Base-by-base conservation (phyloP, 1,284 basidiomycete species). In the Boletus sp. region DNA sequence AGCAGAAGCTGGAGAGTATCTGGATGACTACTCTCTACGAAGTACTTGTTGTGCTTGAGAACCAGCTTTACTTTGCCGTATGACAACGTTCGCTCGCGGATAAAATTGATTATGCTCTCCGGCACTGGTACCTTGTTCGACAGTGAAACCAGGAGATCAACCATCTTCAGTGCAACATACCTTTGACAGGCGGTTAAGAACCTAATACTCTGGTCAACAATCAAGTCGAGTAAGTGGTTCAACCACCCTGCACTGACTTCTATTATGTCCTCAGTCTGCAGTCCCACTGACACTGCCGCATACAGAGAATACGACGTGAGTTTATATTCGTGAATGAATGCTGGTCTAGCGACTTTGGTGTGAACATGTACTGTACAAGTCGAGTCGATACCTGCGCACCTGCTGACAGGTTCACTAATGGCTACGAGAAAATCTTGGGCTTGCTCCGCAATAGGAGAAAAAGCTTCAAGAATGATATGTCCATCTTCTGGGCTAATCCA, bases 311-410 rank as follows among this genome's bases (percentile, higher is more conserved):
- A 96, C 39, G 94, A 88, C 42, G 95, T 98, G 62, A 99, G 84
- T 71, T 96, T 94, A 79, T 98, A 99, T 76, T 99, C 96, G 72
- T 99, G 96, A 54, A 99, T 95, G 70, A 96, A 91, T 27, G 91
- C 86, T 35, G 96, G 96, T 73, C 93, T 94, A 65, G n/a, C 35
- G 52, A 58, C 47, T 47, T 58, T 45, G 36, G 54, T 62, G 54
- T 64, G 58, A 59, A 60, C 41, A 32, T 46, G 53, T 60, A 51
- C 66, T 58, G 56, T 67, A 68, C 64, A 58, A 47, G 47, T 39
- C 36, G 48, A 41, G 32, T 20, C 27, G 41, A 39, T 52, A 44
- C 25, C 48, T 54, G 69, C 88, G 70, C 69, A 94, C 92, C 96
- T 87, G 75, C 94, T 98, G 64, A 99, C 94, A 56, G 96, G 96